Evolutionary conservation across 306 rosid genomes (phyloP).

Genomic region (Trifolium pratense): DNA sequence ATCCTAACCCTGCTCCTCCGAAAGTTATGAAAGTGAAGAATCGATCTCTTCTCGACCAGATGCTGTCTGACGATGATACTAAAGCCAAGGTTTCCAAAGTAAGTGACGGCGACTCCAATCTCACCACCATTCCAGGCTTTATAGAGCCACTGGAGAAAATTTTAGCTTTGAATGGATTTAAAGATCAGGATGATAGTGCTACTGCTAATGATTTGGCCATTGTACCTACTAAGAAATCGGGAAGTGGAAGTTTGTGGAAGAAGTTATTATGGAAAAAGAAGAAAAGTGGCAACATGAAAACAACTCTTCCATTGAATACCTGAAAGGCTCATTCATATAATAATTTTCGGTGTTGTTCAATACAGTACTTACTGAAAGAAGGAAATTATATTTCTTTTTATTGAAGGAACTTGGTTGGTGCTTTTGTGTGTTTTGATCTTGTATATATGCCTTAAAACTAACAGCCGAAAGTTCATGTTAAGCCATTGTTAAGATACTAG

Average conservation of each 20-base stretch:
- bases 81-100: constrained; percentile 48
- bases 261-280: constrained; percentile 79
- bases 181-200: constrained; percentile 39
- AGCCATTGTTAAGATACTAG: neutral
- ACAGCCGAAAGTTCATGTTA: neutral
- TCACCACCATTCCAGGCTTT: constrained; percentile 31
- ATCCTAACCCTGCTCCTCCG: constrained; percentile 34
- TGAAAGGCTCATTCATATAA: constrained; percentile 40
- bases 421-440: constrained; percentile 47
- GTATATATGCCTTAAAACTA: constrained; percentile 9
- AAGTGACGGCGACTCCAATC: constrained; percentile 38
- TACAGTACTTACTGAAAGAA: constrained; percentile 28
- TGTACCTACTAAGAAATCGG: constrained; percentile 61
- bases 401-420: constrained; percentile 30
- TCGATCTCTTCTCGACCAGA: constrained; percentile 72
- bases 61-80: constrained; percentile 75
- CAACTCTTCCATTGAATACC: constrained; percentile 42
- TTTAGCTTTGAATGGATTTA: constrained; percentile 48
- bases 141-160: constrained; percentile 54
- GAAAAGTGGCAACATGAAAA: constrained; percentile 61
- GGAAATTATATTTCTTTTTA: constrained; percentile 22
- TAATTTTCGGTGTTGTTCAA: constrained; percentile 34
- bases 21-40: constrained; percentile 47
- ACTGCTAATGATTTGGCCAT: constrained; percentile 57
- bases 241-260: constrained; percentile 66